These are phyloP conservation scores for Cordyceps farinosa DNA, from an alignment of 2,329 filamentous ascomycete genomes.

Conservation along the genomic window DNA sequence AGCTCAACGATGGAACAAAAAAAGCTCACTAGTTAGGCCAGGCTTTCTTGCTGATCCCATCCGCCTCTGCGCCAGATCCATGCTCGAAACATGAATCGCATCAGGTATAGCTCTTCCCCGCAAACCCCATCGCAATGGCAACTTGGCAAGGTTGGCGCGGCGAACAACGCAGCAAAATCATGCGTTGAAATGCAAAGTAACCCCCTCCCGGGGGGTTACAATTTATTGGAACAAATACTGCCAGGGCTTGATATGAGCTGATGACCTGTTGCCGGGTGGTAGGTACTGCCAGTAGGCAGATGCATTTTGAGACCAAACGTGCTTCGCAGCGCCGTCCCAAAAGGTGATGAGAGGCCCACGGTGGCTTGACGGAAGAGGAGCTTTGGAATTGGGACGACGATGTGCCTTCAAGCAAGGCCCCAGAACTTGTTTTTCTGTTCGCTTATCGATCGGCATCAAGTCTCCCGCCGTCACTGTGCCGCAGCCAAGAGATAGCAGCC, in stretches of 20 bases:
- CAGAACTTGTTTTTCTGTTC: not conserved
- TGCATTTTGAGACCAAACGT: not conserved
- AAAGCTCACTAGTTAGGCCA: not conserved
- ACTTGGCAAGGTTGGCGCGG: not conserved
- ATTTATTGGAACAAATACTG: not conserved
- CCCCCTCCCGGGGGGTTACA: too few species aligned
- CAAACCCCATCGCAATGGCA: not conserved
- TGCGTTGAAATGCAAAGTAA: not conserved
- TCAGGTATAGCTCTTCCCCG: constrained; percentile 4
- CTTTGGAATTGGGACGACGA: not conserved
- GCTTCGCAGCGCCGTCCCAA: too few species aligned
- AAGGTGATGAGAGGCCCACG: not conserved
- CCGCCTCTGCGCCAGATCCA: not conserved
- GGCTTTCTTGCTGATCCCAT: not conserved
- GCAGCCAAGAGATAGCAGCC: not conserved
- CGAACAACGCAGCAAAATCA: not conserved
- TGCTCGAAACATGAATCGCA: not conserved
- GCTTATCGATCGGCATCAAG: not conserved
- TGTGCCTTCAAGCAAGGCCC: not conserved
- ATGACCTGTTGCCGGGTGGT: not conserved
- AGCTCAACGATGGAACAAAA: not conserved
- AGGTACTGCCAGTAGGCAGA: not conserved
- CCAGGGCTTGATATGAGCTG: not conserved
- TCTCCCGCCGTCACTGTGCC: not conserved
- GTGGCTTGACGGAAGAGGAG: not conserved